Conservation (phyloP, 1,139 yeast genomes). For the Blastobotrys proliferans region DNA sequence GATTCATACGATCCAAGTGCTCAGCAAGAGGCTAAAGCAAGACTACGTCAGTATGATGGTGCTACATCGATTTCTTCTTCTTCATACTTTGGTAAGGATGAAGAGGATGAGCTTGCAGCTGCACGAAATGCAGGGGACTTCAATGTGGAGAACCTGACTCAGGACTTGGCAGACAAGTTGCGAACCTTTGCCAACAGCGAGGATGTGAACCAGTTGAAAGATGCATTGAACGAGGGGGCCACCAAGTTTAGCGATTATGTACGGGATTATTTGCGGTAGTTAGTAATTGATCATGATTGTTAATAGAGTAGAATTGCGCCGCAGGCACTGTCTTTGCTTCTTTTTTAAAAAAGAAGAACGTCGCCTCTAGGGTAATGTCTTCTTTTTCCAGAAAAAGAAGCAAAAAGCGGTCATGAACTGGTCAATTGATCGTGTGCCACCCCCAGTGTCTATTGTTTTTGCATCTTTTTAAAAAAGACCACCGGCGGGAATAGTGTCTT, state of each 20-base stretch:
- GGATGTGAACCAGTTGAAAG: slow-evolving; percentile 82
- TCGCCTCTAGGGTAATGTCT: too few relatives aligned
- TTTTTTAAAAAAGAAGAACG: too few relatives aligned
- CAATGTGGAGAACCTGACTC: slow-evolving; percentile 53
- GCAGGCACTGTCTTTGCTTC: too few relatives aligned
- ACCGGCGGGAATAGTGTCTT: too few relatives aligned
- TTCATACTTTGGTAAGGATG: slow-evolving; percentile 88
- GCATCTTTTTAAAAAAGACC: too few relatives aligned
- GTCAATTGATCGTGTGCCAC: too few relatives aligned
- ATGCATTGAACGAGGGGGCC: slow-evolving; percentile 94
- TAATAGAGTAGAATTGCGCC: not conserved
- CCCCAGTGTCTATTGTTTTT: too few relatives aligned
- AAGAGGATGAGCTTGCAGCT: slow-evolving; percentile 40
- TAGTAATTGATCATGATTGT: not conserved
- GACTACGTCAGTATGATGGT: slow-evolving; percentile 75
- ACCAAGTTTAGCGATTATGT: slow-evolving; percentile 77
- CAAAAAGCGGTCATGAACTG: too few relatives aligned
- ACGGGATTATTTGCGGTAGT: slow-evolving; percentile 70
- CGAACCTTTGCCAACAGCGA: slow-evolving; percentile 70
- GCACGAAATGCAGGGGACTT: slow-evolving; percentile 30
- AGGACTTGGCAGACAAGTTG: slow-evolving; percentile 66
- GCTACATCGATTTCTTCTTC: slow-evolving; percentile 90
- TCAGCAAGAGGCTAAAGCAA: slow-evolving; percentile 71
- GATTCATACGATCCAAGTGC: slow-evolving; percentile 77
- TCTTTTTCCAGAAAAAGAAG: too few relatives aligned